phyloP scores from a whole-genome alignment of 106 monocot genomes.

The Platanthera zijinensis region DNA sequence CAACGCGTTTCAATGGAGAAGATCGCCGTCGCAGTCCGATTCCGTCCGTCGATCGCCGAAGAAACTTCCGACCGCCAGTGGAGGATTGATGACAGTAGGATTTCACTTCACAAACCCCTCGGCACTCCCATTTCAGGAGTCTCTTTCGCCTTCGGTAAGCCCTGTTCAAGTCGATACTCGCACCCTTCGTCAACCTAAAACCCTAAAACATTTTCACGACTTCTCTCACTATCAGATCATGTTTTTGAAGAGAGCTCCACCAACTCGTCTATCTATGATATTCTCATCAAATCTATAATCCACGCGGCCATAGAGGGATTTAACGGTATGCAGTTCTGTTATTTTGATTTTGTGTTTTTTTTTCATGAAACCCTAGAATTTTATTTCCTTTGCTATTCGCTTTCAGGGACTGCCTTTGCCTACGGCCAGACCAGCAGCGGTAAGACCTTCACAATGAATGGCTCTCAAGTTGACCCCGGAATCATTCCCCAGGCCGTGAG shows the following conservation, averaged over 20 bases:
- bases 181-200: not conserved
- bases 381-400: not conserved
- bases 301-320: conserved; percentile 75
- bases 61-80: conserved; percentile 35
- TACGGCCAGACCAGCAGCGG: conserved; percentile 98
- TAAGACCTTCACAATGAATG: conserved; percentile 95
- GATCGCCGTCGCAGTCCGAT: conserved; percentile 82
- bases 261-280: conserved; percentile 42
- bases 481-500: conserved; percentile 72
- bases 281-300: conserved; percentile 66
- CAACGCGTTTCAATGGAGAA: conserved; percentile 53
- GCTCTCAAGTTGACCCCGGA: conserved; percentile 62
- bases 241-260: conserved; percentile 61
- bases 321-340: conserved; percentile 41
- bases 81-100: conserved; percentile 64
- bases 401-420: conserved; percentile 87
- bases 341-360: not conserved
- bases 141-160: conserved; percentile 71
- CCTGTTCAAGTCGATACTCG: not conserved
- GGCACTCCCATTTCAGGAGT: conserved; percentile 49
- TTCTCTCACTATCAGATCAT: conserved; percentile 41
- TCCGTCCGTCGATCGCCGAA: conserved; percentile 49
- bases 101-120: conserved; percentile 55
- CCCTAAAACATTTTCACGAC: not conserved
- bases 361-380: not conserved